Conservation (phyloP, 2,329 filamentous ascomycete genomes). For the Fusarium beomiforme region DNA sequence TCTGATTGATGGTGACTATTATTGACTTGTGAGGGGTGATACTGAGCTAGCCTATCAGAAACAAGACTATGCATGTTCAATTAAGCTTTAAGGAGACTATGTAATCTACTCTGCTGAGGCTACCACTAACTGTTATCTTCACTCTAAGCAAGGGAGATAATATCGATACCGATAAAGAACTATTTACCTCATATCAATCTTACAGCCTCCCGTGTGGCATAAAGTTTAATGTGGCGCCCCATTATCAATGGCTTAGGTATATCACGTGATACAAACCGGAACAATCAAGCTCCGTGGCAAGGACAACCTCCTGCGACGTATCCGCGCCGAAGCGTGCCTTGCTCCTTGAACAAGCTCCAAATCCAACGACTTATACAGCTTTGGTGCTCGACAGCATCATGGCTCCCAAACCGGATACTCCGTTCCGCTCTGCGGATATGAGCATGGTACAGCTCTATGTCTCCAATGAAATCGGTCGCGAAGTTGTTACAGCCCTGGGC, state of each 20-base stretch:
- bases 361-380: conserved; percentile 42
- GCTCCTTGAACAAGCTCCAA: conserved; percentile 45
- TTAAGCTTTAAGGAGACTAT: neutral
- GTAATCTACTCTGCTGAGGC: neutral
- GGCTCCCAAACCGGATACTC: conserved; percentile 82
- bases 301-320: conserved; percentile 38
- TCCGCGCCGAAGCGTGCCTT: conserved; percentile 42
- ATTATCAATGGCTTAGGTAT: neutral
- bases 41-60: conserved; percentile 13
- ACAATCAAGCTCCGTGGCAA: conserved; percentile 39
- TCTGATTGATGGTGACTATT: neutral
- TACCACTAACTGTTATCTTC: conserved; percentile 1
- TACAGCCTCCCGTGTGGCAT: conserved; percentile 1
- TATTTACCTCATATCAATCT: neutral
- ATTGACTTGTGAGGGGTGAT: neutral
- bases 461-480: conserved; percentile 97
- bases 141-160: neutral
- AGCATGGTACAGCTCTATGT: conserved; percentile 99
- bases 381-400: conserved; percentile 55
- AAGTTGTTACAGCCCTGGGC: conserved; percentile 95
- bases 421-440: conserved; percentile 99
- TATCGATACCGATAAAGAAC: conserved; percentile 20
- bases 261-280: conserved; percentile 45
- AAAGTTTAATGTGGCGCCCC: conserved; percentile 1
- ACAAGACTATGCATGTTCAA: neutral